Evolutionary conservation across 2,329 filamentous ascomycete genomes (phyloP).

Genomic region (Ophiocordyceps camponoti-leonardi): DNA sequence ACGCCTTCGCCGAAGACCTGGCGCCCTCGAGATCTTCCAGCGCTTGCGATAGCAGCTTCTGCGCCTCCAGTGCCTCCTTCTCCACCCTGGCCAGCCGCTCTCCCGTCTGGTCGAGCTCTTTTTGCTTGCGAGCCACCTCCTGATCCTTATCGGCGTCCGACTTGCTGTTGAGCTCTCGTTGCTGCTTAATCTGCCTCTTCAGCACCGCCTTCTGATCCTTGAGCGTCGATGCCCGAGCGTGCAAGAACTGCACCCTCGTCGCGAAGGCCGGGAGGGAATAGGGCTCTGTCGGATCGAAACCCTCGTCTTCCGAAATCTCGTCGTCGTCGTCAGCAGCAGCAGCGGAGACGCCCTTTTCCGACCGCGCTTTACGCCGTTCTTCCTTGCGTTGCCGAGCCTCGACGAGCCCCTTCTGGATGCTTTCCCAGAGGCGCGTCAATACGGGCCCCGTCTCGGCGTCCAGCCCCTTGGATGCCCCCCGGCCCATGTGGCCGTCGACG

Average conservation of each 20-base stretch:
- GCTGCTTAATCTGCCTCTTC: slow-evolving; percentile 85
- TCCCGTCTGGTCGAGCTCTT: slow-evolving; percentile 32
- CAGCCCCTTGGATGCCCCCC: slow-evolving; percentile 13
- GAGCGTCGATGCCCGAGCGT: slow-evolving; percentile 57
- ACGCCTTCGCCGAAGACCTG: slow-evolving; percentile 8
- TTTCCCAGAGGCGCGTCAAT: slow-evolving; percentile 38
- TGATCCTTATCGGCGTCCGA: slow-evolving; percentile 57
- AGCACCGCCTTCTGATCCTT: slow-evolving; percentile 81
- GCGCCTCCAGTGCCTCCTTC: slow-evolving; percentile 19
- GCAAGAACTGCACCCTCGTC: slow-evolving; percentile 61
- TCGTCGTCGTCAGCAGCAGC: slow-evolving; percentile 28
- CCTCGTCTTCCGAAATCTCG: slow-evolving; percentile 45
- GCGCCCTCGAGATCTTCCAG: slow-evolving; percentile 28
- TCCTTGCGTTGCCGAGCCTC: slow-evolving; percentile 36
- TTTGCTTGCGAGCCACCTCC: slow-evolving; percentile 40
- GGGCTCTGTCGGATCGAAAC: slow-evolving; percentile 35
- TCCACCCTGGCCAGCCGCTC: slow-evolving; percentile 18
- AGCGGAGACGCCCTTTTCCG: slow-evolving; percentile 37
- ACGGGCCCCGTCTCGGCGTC: slow-evolving; percentile 37
- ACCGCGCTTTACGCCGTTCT: slow-evolving; percentile 31
- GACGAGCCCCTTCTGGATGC: slow-evolving; percentile 31
- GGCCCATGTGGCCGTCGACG: slow-evolving; percentile 26
- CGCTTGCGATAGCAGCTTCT: slow-evolving; percentile 30
- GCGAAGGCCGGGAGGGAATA: slow-evolving; percentile 66
- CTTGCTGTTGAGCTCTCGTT: slow-evolving; percentile 80